Evolutionary conservation across 495 filamentous ascomycete genomes (phyloP).

Genomic region (Pseudoneurospora amorphoporcata): DNA sequence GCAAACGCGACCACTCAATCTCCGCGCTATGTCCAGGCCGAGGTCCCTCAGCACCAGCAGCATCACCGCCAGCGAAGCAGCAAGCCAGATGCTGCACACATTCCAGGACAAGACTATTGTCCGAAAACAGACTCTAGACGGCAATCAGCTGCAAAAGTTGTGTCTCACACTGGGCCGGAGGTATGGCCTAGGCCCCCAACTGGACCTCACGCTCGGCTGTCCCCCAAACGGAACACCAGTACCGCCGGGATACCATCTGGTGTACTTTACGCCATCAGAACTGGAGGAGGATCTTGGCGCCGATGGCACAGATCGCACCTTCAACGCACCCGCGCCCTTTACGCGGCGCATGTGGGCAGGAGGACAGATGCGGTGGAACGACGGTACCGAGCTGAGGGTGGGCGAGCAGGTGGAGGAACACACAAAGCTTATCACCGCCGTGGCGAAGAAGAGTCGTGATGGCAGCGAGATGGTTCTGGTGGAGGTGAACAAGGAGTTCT

Average conservation of each 20-base stretch:
- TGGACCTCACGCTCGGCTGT: constrained; percentile 17
- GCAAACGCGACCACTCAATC: background rate
- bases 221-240: constrained; percentile 31
- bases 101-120: constrained; percentile 9
- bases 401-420: constrained; percentile 47
- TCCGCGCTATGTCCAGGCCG: background rate
- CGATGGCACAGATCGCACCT: constrained; percentile 52
- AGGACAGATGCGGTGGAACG: constrained; percentile 43
- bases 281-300: constrained; percentile 40
- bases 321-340: constrained; percentile 49
- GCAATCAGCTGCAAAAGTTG: constrained; percentile 49
- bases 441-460: constrained; percentile 40
- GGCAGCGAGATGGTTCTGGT: constrained; percentile 58
- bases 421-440: constrained; percentile 42
- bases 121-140: constrained; percentile 41
- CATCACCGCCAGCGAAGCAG: constrained; percentile 3
- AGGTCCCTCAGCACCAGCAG: background rate
- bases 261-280: constrained; percentile 49
- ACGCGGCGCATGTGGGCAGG: constrained; percentile 64
- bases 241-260: constrained; percentile 49
- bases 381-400: constrained; percentile 14
- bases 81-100: constrained; percentile 1
- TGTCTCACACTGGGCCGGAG: constrained; percentile 41
- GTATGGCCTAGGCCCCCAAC: constrained; percentile 11
- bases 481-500: constrained; percentile 50